phyloP scores from a whole-genome alignment of 2,329 filamentous ascomycete genomes.

The Ampelomyces quisqualis region DNA sequence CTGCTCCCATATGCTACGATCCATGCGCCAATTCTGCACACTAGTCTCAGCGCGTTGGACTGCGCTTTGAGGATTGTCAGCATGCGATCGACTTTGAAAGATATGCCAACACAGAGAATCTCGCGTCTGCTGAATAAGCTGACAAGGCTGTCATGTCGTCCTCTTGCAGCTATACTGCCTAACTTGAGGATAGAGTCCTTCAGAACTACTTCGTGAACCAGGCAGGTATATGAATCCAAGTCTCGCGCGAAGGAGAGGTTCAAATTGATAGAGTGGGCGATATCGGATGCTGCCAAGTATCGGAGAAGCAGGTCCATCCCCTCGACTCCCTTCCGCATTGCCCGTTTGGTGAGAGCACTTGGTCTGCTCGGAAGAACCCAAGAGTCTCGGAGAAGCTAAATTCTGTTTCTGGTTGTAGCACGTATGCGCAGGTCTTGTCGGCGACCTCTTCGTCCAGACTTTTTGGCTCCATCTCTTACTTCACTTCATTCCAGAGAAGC shows the following conservation, averaged over 20 bases:
- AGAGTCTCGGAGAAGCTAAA: constrained; percentile 45
- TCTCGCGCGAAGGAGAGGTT: constrained; percentile 84
- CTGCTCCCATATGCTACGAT: constrained; percentile 86
- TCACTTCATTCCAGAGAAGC: constrained; percentile 78
- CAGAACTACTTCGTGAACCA: constrained; percentile 83
- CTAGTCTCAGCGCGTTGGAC: constrained; percentile 60
- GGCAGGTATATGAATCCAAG: constrained; percentile 80
- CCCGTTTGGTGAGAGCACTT: constrained; percentile 65
- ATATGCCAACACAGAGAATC: constrained; percentile 82
- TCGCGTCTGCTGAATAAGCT: constrained; percentile 85
- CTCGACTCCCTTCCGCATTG: constrained; percentile 72
- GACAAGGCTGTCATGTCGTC: constrained; percentile 79
- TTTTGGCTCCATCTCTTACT: constrained; percentile 88
- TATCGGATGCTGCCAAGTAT: constrained; percentile 73
- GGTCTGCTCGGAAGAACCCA: constrained; percentile 61
- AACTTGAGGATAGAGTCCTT: constrained; percentile 60
- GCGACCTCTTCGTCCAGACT: constrained; percentile 72
- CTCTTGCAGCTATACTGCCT: constrained; percentile 58
- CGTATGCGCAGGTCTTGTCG: constrained; percentile 79
- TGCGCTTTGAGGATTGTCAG: constrained; percentile 83
- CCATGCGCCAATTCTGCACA: constrained; percentile 77
- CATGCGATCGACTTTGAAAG: constrained; percentile 87
- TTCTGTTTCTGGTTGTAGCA: constrained; percentile 70
- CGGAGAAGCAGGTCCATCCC: constrained; percentile 76
- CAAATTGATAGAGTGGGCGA: constrained; percentile 72